Evolutionary conservation across 2,329 filamentous ascomycete genomes (phyloP).

Genomic region (Colletotrichum tabaci): DNA sequence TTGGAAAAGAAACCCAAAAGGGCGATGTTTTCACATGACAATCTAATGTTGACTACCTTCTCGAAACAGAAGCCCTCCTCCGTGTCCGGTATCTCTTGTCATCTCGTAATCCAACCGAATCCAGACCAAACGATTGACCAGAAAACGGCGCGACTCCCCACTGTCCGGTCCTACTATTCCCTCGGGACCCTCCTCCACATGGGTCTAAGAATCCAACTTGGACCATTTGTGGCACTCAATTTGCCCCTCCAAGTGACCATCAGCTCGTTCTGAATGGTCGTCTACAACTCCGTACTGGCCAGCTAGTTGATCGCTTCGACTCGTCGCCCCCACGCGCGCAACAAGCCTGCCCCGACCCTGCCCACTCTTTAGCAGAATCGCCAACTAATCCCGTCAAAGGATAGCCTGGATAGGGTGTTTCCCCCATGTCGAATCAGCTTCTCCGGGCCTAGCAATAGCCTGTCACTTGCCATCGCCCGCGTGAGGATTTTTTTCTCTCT

Average conservation of each 20-base stretch:
- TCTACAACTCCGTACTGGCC: not conserved
- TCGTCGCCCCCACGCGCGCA: conserved; percentile 21
- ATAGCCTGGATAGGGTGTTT: not conserved
- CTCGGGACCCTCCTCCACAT: conserved; percentile 18
- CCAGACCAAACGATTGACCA: not conserved
- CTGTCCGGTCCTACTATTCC: not conserved
- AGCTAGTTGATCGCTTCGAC: conserved; percentile 24
- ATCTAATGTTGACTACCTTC: not conserved
- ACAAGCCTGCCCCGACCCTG: not conserved
- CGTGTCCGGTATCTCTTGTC: not conserved
- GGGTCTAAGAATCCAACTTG: conserved; percentile 6
- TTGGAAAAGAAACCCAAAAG: not conserved
- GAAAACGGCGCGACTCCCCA: conserved; percentile 34
- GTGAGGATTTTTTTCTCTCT: conserved; percentile 24
- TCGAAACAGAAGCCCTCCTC: not conserved
- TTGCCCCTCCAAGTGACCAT: not conserved
- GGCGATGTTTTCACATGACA: no score
- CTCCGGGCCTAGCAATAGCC: not conserved
- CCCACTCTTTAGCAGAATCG: conserved; percentile 33
- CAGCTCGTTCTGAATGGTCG: conserved; percentile 15
- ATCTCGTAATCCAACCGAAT: conserved; percentile 5
- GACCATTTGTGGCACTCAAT: not conserved
- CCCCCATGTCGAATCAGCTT: conserved; percentile 29
- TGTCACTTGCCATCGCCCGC: conserved; percentile 14
- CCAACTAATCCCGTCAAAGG: conserved; percentile 23